A percentile compares a stretch with the other conserved stretches of the same genome.
Conservation (phyloP, 2,329 filamentous ascomycete genomes). For the Xylaria sp. region DNA sequence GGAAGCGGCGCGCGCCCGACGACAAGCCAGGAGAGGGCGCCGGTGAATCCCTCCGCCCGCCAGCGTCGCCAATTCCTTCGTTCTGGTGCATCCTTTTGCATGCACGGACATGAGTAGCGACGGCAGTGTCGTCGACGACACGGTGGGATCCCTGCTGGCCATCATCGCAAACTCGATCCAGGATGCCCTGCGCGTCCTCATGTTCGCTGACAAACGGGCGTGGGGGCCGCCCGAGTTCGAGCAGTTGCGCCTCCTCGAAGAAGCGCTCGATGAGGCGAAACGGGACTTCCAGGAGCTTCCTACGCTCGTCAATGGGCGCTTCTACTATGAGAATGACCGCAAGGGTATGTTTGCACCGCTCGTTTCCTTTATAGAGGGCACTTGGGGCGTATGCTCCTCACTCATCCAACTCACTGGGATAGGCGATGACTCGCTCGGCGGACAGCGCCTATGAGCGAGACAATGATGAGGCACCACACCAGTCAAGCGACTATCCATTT, state of each 20-base stretch:
- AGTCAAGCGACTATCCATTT: slow-evolving; percentile 20
- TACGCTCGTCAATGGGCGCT: slow-evolving; percentile 64
- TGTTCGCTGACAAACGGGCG: slow-evolving; percentile 67
- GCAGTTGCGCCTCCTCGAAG: slow-evolving; percentile 65
- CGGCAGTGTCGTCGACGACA: slow-evolving; percentile 51
- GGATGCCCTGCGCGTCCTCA: slow-evolving; percentile 65
- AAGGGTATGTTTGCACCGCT: slow-evolving; percentile 56
- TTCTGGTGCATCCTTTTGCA: slow-evolving; percentile 28
- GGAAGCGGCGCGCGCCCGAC: slow-evolving; percentile 14
- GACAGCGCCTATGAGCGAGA: not conserved
- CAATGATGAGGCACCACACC: not conserved
- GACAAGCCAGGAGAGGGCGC: slow-evolving; percentile 1
- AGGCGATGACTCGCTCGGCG: not conserved
- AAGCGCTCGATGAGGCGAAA: slow-evolving; percentile 68
- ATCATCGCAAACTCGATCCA: slow-evolving; percentile 65
- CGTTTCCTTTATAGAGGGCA: slow-evolving; percentile 1
- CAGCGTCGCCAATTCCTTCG: slow-evolving; percentile 22
- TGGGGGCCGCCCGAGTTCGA: slow-evolving; percentile 71
- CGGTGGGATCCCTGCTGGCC: slow-evolving; percentile 68
- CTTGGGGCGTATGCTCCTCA: not conserved
- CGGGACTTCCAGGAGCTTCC: slow-evolving; percentile 70
- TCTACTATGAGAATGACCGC: slow-evolving; percentile 68
- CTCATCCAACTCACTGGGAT: not conserved
- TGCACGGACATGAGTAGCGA: slow-evolving; percentile 52
- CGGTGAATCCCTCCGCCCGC: slow-evolving; percentile 12